Evolutionary conservation across 345 rosid species (phyloP), one percentile per base, ranked within the genome.

Genomic region (Pugionium cornutum): DNA sequence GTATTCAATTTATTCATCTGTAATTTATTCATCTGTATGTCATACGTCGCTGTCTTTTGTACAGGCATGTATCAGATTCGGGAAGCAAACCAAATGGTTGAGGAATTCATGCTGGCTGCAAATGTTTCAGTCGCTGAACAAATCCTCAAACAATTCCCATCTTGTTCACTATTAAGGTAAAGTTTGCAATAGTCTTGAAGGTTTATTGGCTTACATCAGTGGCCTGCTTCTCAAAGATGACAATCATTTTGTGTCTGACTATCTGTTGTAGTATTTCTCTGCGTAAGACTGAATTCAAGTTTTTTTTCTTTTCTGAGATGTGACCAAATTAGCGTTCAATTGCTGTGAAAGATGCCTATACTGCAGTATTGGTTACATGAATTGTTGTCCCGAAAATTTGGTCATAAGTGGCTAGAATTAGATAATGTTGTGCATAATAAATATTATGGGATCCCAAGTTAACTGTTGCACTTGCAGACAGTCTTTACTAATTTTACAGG

Each of bases 51-150:
- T 25, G 7, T 79, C 75, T 59, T 58, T 69, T 74, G 37, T 51
- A 48, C 72, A 94, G 99, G 99, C 35, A 94, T 94, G 97, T 94
- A 94, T 76, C 99, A 94, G 80, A 94, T 94, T 78, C 89, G 88
- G 32, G 99, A 94, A 77, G 97, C 99, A 71, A 94, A 94, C 75
- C 99, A 94, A 87, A 91, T 94, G 99, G 91, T 94, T 53, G 99
- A 94, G 80, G 99, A 94, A 79, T 91, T 91, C 60, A 94, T 94
- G 99, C 97, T 94, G 76, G 97, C 99, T 57, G 99, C 97, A 71
- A 94, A 94, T 80, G 84, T 94, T 68, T 87, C 99, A 45, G 99
- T 94, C 50, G 96, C 99, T 54, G 88, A 80, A 69, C 87, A 94
- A 77, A 90, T 94, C 71, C 91, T 83, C 35, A 78, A 79, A 63